A percentile compares a stretch with the other conserved stretches of the same genome.
These are phyloP conservation scores for Coniophora puteana DNA, from an alignment of 1,284 basidiomycete genomes.

Conservation along the genomic window DNA sequence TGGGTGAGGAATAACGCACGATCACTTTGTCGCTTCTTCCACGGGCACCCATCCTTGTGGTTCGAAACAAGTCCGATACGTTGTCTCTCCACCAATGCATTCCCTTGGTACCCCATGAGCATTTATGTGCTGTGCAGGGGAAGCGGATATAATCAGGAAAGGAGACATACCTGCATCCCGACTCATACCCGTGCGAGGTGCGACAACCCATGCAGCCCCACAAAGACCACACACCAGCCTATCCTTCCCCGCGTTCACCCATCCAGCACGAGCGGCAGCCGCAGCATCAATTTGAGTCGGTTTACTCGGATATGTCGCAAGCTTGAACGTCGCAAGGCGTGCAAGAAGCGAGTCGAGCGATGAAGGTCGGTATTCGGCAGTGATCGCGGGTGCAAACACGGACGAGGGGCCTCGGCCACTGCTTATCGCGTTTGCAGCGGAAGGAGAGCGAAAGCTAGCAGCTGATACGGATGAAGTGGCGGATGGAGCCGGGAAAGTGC, in stretches of 20 bases:
- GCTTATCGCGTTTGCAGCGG: constrained; percentile 45
- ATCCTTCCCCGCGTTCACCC: constrained; percentile 76
- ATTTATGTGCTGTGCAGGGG: no score
- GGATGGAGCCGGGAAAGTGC: constrained; percentile 35
- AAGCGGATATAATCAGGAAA: no score
- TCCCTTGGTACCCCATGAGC: no score
- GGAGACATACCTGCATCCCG: constrained; percentile 66
- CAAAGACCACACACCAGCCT: constrained; percentile 70
- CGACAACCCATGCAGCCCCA: constrained; percentile 66
- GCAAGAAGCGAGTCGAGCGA: constrained; percentile 66
- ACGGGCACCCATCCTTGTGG: constrained; percentile 79
- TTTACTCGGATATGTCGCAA: constrained; percentile 75
- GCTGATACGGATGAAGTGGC: constrained; percentile 28
- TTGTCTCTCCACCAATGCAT: constrained; percentile 69
- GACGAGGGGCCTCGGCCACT: constrained; percentile 32
- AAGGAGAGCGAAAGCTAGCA: constrained; percentile 60
- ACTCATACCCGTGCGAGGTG: constrained; percentile 58
- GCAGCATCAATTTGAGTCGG: constrained; percentile 70
- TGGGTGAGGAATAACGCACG: constrained; percentile 34
- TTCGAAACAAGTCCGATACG: constrained; percentile 54
- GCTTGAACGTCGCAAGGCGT: constrained; percentile 71
- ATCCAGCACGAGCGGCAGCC: constrained; percentile 73
- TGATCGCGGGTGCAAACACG: constrained; percentile 27
- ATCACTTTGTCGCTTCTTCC: constrained; percentile 76
- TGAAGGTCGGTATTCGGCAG: constrained; percentile 72